Evolutionary conservation across 2,329 filamentous ascomycete genomes (phyloP).

Genomic region (Talaromyces sp.): DNA sequence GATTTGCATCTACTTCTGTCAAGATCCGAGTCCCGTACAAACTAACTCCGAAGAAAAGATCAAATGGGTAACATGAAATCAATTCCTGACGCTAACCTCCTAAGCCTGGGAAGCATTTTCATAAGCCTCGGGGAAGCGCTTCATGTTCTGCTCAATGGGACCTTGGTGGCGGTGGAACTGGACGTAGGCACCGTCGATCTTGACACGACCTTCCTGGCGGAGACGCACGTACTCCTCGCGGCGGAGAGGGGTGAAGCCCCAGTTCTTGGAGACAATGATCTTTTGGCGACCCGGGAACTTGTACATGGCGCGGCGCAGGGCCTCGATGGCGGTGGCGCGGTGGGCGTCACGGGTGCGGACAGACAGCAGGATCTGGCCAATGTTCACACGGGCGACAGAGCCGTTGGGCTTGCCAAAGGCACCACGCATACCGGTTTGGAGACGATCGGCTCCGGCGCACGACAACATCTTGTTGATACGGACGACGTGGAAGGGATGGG

Average conservation of each 20-base stretch:
- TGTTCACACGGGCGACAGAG: slow-evolving; percentile 98
- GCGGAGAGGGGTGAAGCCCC: slow-evolving; percentile 98
- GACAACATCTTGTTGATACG: slow-evolving; percentile 99
- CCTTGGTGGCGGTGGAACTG: slow-evolving; percentile 98
- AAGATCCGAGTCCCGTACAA: slow-evolving; percentile 1
- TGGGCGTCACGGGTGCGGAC: slow-evolving; percentile 94
- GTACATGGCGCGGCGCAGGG: slow-evolving; percentile 98
- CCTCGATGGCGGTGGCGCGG: slow-evolving; percentile 91
- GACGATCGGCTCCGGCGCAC: slow-evolving; percentile 99
- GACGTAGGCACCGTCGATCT: slow-evolving; percentile 98
- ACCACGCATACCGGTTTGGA: slow-evolving; percentile 99
- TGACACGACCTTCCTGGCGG: slow-evolving; percentile 87
- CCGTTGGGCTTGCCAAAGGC: slow-evolving; percentile 99
- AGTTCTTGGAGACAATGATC: slow-evolving; percentile 99
- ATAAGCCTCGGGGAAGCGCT: slow-evolving; percentile 87
- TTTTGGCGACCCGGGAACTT: slow-evolving; percentile 99
- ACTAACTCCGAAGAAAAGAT: slow-evolving; percentile 6
- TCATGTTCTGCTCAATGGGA: slow-evolving; percentile 76
- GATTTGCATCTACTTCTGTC: background rate
- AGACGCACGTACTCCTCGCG: slow-evolving; percentile 96
- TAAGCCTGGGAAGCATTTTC: slow-evolving; percentile 42
- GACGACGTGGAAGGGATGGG: slow-evolving; percentile 99
- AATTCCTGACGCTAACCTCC: slow-evolving; percentile 21
- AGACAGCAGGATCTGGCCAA: slow-evolving; percentile 97
- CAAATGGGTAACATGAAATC: slow-evolving; percentile 10